Base-by-base conservation (phyloP, 2,329 filamentous ascomycete species). In the Plenodomus lindquistii region DNA sequence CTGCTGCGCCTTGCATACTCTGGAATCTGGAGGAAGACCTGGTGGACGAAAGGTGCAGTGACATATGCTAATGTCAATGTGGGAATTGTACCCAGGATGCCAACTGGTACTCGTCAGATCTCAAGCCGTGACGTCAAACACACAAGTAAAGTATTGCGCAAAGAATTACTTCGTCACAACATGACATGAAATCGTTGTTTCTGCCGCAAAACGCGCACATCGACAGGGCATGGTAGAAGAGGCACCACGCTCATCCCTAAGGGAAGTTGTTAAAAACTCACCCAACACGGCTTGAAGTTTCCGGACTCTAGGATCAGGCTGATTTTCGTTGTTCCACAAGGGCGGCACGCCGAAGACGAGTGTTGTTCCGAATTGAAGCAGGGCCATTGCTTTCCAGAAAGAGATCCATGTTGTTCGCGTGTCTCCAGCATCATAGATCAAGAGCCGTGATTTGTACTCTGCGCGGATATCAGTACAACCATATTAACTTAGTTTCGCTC, bases 381-480 rank as follows among this genome's bases (percentile, higher is more conserved):
- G 29, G 3, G 67, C 66, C 37, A 65, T 63, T 20, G 65, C 63
- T 53, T 73, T 73, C 64, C 67, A 70, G 43, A 71, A 70, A 16
- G 60, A 59, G 15, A 73, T 63, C 55, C 60, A 72, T 3, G 67
- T 59, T 7, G 67, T 69, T 31, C 70, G 68, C 10, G 64, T 62
- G 18, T 70, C 65, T 24, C 71, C 71, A 7, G 71, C 69, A 55
- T 72, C 62, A 44, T 73, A 73, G 20, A 73, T 72, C 37, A 68
- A 45, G 6, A 73, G 52, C 13, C 53, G 46, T 45, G 59, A 51
- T 40, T 57, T 40, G 60, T 66, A 61, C 64, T 67, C 54, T 60
- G 53, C 52, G 0, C 4, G 7, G 2, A 18, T 13, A 19, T 55
- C 38, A 54, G 46, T 19, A 13, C 3, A 13, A 9, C 9, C 9